Percentiles rank a stretch among this genome's conserved stretches.
phyloP scores from a whole-genome alignment of 805 yeast genomes.

The Saccharomycopsis lassenensis region DNA sequence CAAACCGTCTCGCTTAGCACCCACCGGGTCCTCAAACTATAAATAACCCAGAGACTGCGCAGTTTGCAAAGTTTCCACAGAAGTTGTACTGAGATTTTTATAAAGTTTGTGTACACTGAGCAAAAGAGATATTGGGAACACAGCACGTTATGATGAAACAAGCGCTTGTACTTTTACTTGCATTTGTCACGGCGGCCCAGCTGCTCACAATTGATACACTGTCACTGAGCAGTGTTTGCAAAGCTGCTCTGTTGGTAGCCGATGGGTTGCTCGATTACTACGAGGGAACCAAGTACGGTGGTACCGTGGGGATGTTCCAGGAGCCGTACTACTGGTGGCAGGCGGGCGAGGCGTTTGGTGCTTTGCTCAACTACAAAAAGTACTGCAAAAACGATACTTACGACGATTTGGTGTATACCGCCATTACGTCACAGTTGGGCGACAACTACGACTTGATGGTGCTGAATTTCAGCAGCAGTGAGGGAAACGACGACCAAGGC shows the following conservation, averaged over 20 bases:
- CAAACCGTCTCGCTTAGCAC: no score
- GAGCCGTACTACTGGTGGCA: constrained; percentile 44
- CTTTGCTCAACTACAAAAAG: constrained; percentile 31
- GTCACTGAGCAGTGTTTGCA: constrained; percentile 29
- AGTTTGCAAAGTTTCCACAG: neutral
- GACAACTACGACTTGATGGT: constrained; percentile 32
- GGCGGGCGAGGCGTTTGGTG: constrained; percentile 42
- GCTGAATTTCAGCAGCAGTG: constrained; percentile 34
- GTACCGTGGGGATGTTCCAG: constrained; percentile 35
- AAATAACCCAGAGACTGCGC: neutral
- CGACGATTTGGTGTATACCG: constrained; percentile 25
- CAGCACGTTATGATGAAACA: neutral
- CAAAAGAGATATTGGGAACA: neutral
- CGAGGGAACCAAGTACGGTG: constrained; percentile 32
- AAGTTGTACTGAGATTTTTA: neutral
- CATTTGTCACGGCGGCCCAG: constrained; percentile 1
- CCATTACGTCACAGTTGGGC: constrained; percentile 36
- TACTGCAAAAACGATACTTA: constrained; percentile 30
- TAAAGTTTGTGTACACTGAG: neutral
- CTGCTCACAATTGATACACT: constrained; percentile 24
- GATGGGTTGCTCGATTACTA: constrained; percentile 37
- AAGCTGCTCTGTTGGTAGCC: constrained; percentile 27
- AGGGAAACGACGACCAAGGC: constrained; percentile 43
- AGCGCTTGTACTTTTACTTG: neutral
- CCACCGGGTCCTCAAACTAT: no score